Conservation (phyloP, 2,329 filamentous ascomycete species). For the Fusarium tjaetaba region DNA sequence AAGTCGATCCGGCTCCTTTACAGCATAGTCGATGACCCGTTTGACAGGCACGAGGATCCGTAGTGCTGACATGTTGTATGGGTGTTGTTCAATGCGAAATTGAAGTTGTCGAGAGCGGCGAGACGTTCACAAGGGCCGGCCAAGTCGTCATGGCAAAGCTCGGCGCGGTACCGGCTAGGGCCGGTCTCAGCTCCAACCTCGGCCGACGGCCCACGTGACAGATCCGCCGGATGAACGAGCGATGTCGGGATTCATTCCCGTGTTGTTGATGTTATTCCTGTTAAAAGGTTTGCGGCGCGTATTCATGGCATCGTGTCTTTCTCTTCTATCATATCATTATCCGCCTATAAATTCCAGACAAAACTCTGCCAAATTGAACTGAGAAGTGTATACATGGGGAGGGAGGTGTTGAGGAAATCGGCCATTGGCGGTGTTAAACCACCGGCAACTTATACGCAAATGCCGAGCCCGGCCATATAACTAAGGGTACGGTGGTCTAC, state of each 20-base stretch:
- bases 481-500: neutral
- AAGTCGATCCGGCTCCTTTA: conserved; percentile 52
- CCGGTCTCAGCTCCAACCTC: conserved; percentile 56
- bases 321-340: neutral
- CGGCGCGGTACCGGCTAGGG: conserved; percentile 53
- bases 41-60: conserved; percentile 84
- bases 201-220: conserved; percentile 52
- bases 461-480: conserved; percentile 29
- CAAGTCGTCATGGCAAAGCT: conserved; percentile 44
- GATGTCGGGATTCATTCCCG: conserved; percentile 24
- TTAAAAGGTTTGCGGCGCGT: neutral
- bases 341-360: neutral
- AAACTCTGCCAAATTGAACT: neutral
- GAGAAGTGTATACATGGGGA: neutral
- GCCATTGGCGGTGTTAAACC: conserved; percentile 4
- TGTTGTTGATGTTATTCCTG: neutral
- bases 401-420: neutral
- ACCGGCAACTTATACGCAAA: conserved; percentile 24
- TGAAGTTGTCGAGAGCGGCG: conserved; percentile 34
- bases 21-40: conserved; percentile 88
- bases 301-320: too few species aligned
- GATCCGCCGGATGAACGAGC: conserved; percentile 22
- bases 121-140: conserved; percentile 30
- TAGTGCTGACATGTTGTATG: conserved; percentile 66
- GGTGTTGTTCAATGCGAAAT: conserved; percentile 42